These are phyloP conservation scores for Verbascum thapsus DNA, from an alignment of 257 asterid genomes.

Conservation along the genomic window DNA sequence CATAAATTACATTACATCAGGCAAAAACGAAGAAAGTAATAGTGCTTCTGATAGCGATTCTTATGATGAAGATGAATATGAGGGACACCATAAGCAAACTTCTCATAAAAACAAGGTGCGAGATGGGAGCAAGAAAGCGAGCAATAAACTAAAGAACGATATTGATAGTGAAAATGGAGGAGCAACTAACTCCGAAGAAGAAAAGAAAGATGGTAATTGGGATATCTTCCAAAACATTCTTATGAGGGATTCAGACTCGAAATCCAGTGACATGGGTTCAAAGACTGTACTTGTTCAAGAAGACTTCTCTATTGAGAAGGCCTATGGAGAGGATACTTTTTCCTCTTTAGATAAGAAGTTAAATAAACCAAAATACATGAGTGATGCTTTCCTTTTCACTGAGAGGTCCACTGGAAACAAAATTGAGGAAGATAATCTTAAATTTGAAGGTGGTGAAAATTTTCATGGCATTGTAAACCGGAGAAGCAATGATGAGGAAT, in stretches of 20 bases:
- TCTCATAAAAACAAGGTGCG: constrained; percentile 40
- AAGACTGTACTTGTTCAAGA: constrained; percentile 35
- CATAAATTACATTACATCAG: constrained; percentile 70
- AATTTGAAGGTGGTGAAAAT: constrained; percentile 42
- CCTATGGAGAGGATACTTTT: constrained; percentile 32
- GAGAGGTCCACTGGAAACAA: constrained; percentile 39
- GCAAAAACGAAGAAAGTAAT: constrained; percentile 46
- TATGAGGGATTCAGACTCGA: constrained; percentile 59
- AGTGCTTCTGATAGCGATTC: constrained; percentile 46
- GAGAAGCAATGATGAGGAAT: constrained; percentile 50
- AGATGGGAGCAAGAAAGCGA: constrained; percentile 45
- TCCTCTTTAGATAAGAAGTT: constrained; percentile 32
- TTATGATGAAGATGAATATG: constrained; percentile 48
- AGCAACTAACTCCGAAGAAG: constrained; percentile 37
- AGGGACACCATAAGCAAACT: constrained; percentile 49
- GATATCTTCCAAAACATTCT: constrained; percentile 80
- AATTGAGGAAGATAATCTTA: constrained; percentile 17
- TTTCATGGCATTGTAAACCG: constrained; percentile 37
- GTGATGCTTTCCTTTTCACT: constrained; percentile 52
- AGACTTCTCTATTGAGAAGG: constrained; percentile 30
- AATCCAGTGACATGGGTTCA: constrained; percentile 30
- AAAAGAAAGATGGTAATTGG: constrained; percentile 58
- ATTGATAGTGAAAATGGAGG: constrained; percentile 33
- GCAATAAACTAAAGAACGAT: constrained; percentile 27
- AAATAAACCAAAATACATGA: constrained; percentile 37